Evolutionary conservation across 2,329 filamentous ascomycete genomes (phyloP), one percentile per base, ranked within the genome.

Genomic region (Aspergillaceae sp.): DNA sequence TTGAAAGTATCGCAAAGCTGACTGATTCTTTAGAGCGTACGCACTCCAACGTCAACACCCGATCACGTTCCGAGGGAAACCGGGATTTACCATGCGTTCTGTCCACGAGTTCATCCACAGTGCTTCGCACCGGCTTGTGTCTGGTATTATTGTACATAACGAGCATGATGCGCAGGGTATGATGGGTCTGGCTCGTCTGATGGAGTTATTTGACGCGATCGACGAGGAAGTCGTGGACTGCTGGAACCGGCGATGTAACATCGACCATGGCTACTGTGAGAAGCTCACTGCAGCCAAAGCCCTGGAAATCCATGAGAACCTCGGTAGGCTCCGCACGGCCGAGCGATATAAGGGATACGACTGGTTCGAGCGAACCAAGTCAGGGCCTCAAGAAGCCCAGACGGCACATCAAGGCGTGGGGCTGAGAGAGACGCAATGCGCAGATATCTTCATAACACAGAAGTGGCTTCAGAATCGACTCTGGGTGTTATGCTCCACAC

Each of bases 271-370:
- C 58, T 62, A 83, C 83, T 43, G 84, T 72, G 46, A 87, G 60
- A 56, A 88, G 74, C 65, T 86, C 75, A 42, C 85, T 75, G 50
- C 86, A 61, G 4, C 79, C 83, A 54, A 95, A 72, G 67, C 59
- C 45, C 50, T 59, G 54, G 59, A 54, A 40, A 70, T 59, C 47
- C 61, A 56, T 55, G 63, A 59, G 45, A 71, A 59, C 48, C 61
- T 59, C 42, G 56, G 41, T 42, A 57, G 45, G 33, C 60, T 61
- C 46, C 63, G 52, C 48, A 60, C 64, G 55, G 60, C 55, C 27
- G 65, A 60, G 52, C 58, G 64, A 44, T 62, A 65, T 32, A 57
- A 57, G 28, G 65, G 63, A 5, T 65, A 68, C 38, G 64, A 69
- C 42, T 66, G 60, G 48, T 69, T 68, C 45, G 64, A 68, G 37